These are phyloP conservation scores for Agaricus blazei DNA, from an alignment of 768 basidiomycete species.

Conservation along the genomic window DNA sequence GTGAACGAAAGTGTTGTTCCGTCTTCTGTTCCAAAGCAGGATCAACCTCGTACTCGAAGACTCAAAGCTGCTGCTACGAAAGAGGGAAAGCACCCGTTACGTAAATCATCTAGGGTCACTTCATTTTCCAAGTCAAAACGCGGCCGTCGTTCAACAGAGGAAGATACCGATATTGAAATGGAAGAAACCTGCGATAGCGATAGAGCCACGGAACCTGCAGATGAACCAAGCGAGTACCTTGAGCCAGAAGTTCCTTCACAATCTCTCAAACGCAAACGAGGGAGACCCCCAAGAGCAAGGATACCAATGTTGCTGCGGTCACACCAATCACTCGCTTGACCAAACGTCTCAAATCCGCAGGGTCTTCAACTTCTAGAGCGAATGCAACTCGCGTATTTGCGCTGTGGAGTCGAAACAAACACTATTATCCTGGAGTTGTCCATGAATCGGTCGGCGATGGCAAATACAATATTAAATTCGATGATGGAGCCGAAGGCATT, in stretches of 20 bases:
- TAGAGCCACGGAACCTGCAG: neutral
- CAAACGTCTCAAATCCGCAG: conserved; percentile 35
- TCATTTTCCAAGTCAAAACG: neutral
- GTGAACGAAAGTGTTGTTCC: conserved; percentile 41
- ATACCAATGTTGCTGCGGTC: conserved; percentile 22
- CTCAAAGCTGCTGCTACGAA: neutral
- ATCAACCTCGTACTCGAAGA: conserved; percentile 16
- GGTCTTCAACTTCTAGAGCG: conserved; percentile 18
- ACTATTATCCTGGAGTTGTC: conserved; percentile 59
- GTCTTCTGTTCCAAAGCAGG: conserved; percentile 58
- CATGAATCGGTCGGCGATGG: conserved; percentile 25
- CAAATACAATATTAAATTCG: conserved; percentile 55
- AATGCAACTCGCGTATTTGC: conserved; percentile 63
- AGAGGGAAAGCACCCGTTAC: conserved; percentile 1
- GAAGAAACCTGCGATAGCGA: conserved; percentile 2
- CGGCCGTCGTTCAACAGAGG: conserved; percentile 1
- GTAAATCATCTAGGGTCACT: neutral
- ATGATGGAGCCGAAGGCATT: conserved; percentile 48
- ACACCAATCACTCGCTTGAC: conserved; percentile 27
- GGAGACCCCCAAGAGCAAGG: conserved; percentile 16
- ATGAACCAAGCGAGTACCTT: conserved; percentile 15
- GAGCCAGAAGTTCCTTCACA: conserved; percentile 9
- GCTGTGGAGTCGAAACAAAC: conserved; percentile 54
- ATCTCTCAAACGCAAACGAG: conserved; percentile 16
- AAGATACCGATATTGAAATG: conserved; percentile 12